Percentiles rank a stretch among this genome's conserved stretches.
Conservation (phyloP, 2,329 filamentous ascomycete genomes). For the Cladobotryum protrusum region DNA sequence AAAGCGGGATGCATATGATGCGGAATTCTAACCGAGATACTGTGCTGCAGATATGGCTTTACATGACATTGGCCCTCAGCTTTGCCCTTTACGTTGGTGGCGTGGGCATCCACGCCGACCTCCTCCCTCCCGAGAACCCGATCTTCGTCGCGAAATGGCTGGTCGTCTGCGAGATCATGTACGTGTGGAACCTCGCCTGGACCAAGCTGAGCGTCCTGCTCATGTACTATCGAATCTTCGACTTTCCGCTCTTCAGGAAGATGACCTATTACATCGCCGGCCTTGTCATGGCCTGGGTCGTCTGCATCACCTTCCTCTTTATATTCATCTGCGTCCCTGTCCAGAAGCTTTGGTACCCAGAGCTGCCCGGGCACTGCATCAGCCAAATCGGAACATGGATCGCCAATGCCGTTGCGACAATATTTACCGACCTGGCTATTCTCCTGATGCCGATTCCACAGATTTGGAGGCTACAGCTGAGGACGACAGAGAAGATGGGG, state of each 20-base stretch:
- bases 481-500: slow-evolving; percentile 35
- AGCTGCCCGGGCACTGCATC: slow-evolving; percentile 41
- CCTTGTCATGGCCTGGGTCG: slow-evolving; percentile 41
- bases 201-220: slow-evolving; percentile 45
- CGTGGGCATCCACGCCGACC: slow-evolving; percentile 41
- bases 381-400: slow-evolving; percentile 46
- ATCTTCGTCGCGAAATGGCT: slow-evolving; percentile 42
- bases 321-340: slow-evolving; percentile 49
- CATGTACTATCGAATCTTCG: slow-evolving; percentile 50
- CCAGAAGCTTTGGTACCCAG: slow-evolving; percentile 41
- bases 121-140: slow-evolving; percentile 29
- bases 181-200: slow-evolving; percentile 41
- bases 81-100: slow-evolving; percentile 40
- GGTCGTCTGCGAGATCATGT: slow-evolving; percentile 41
- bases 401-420: slow-evolving; percentile 41
- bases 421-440: slow-evolving; percentile 41
- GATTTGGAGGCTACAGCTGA: slow-evolving; percentile 40
- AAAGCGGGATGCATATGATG: no score
- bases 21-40: neutral
- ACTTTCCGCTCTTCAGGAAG: slow-evolving; percentile 35
- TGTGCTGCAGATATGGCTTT: slow-evolving; percentile 31
- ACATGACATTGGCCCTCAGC: slow-evolving; percentile 39
- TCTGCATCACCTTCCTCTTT: slow-evolving; percentile 42
- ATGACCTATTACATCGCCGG: slow-evolving; percentile 34
- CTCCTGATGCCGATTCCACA: slow-evolving; percentile 38